Evolutionary conservation across 352 stramenopile species (phyloP), one percentile per base, ranked within the genome.

Genomic region (Phytophthora citricola): DNA sequence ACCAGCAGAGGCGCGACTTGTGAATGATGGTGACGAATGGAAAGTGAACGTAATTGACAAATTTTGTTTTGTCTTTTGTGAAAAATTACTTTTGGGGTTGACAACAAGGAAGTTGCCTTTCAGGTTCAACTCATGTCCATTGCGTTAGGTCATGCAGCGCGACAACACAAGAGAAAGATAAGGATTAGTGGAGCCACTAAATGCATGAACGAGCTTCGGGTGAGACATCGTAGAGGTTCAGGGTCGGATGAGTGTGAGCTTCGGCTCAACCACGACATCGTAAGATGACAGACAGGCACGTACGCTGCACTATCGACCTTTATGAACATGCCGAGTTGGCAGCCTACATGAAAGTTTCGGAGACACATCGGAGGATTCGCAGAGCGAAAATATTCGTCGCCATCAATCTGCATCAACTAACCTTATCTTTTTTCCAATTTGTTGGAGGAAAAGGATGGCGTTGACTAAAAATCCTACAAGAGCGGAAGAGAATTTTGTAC

Each of bases 21-120:
- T 66, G 47, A 69, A 68, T 66, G 49, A 45, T 58, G 45, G 58
- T 39, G 56, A 67, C 51, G 27, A 70, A 73, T 40, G 40, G 31
- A 55, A 63, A 71, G 40, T 68, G 44, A 64, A 52, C 26, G 50
- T 52, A 51, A 10, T 2, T 32, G 38, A 4, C 32, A 53, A 44
- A 50, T 57, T 64, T 27, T 44, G 17, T 40, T 43, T 26, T 44
- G 17, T 20, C 4, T 17, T 7, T 22, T 11, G 5, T 46, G 17
- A 29, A 48, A 48, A 48, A 38, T 26, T 46, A 27, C 15, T n/a
- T 29, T 48, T 27, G 43, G 26, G 9, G 36, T 17, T n/a, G 36
- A 17, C 29, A 34, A 10, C 9, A 34, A 34, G 29, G 36, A 32
- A n/a, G 20, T 17, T 49, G 20, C 26, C 20, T 4, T 12, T 14